phyloP scores from a whole-genome alignment of 1,139 yeast species.

The Diutina pseudorugosa region DNA sequence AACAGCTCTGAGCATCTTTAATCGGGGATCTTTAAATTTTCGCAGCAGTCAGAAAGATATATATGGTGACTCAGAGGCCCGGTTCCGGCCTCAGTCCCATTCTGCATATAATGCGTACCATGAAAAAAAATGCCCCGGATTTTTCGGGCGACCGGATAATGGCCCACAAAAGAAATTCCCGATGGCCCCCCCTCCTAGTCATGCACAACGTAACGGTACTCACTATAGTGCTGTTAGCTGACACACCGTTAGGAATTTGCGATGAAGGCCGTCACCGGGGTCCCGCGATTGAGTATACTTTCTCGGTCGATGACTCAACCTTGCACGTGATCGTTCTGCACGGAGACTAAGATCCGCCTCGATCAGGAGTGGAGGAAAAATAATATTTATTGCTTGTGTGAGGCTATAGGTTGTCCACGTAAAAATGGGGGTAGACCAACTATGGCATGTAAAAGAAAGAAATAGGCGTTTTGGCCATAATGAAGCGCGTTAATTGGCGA shows the following conservation, averaged over 20 bases:
- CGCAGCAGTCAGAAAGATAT: background rate
- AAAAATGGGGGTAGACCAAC: too few species aligned
- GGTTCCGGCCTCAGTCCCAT: background rate
- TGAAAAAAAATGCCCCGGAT: background rate
- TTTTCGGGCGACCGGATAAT: background rate
- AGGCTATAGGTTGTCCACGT: too few species aligned
- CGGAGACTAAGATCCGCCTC: background rate
- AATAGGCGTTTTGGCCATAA: too few species aligned
- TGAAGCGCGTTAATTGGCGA: too few species aligned
- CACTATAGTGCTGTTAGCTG: too few species aligned
- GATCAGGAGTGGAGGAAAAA: background rate
- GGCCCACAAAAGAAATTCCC: background rate
- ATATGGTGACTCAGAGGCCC: constrained; percentile 1
- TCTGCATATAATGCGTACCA: background rate
- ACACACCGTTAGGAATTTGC: too few species aligned
- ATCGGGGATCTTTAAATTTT: background rate
- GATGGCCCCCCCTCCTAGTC: too few species aligned
- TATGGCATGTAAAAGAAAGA: too few species aligned
- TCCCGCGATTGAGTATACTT: background rate
- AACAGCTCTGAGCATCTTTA: background rate
- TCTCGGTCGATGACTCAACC: background rate
- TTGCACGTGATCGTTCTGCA: background rate
- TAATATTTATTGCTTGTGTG: too few species aligned
- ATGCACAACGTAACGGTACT: too few species aligned
- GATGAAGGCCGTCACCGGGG: too few species aligned